These are phyloP conservation scores for Rugosomyces carneus DNA, from an alignment of 1,284 basidiomycete species.

Conservation along the genomic window DNA sequence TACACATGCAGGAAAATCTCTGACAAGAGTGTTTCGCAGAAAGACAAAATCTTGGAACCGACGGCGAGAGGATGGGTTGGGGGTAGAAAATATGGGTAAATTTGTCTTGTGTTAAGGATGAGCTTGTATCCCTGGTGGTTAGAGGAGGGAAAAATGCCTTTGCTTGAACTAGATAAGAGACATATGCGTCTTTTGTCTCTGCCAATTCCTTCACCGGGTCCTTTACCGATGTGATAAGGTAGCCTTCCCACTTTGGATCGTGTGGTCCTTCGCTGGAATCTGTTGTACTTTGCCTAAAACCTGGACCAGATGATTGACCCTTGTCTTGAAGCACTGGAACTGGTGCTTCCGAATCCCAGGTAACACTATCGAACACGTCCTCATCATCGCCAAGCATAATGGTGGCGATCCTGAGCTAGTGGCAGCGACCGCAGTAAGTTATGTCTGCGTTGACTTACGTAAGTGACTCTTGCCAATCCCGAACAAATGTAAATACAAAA, in stretches of 20 bases:
- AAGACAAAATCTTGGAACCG: constrained; percentile 98
- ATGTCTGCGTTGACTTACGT: constrained; percentile 12
- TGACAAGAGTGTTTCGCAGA: constrained; percentile 80
- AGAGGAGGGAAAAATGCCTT: constrained; percentile 49
- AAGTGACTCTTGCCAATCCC: constrained; percentile 6
- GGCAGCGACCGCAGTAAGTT: neutral
- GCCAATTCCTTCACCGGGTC: constrained; percentile 95
- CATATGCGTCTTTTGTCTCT: constrained; percentile 94
- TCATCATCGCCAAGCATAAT: constrained; percentile 75
- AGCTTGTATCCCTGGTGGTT: constrained; percentile 6
- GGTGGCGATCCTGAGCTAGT: constrained; percentile 4
- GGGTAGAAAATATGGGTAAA: constrained; percentile 72
- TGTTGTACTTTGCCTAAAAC: constrained; percentile 70
- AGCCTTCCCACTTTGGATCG: constrained; percentile 86
- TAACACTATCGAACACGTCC: constrained; percentile 81
- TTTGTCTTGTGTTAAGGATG: constrained; percentile 53
- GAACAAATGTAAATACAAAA: constrained; percentile 23
- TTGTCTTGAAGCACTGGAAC: constrained; percentile 42
- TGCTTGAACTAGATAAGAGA: constrained; percentile 89
- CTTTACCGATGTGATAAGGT: constrained; percentile 79
- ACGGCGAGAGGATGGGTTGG: constrained; percentile 70
- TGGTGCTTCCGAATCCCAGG: constrained; percentile 71
- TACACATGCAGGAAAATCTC: constrained; percentile 94
- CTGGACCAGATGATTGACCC: constrained; percentile 49
- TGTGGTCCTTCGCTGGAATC: constrained; percentile 62